A percentile compares a stretch with the other conserved stretches of the same genome.
Conservation (phyloP, 2,329 filamentous ascomycete species). For the Phialocephala sp. region DNA sequence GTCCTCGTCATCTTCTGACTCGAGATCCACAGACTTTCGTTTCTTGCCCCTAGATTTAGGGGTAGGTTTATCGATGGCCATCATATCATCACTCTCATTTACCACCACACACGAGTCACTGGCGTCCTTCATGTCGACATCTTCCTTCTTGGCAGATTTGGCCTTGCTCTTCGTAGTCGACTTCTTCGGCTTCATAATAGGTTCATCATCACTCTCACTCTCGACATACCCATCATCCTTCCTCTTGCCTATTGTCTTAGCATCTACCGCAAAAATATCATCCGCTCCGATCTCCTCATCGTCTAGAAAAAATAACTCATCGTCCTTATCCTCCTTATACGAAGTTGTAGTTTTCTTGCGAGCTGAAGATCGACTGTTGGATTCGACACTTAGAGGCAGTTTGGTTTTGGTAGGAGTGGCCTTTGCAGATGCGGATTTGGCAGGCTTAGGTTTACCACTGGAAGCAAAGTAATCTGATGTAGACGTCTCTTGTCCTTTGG, state of each 20-base stretch:
- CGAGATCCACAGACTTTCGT: slow-evolving; percentile 61
- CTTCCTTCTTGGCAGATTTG: slow-evolving; percentile 48
- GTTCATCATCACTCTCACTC: slow-evolving; percentile 71
- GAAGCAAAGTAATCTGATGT: slow-evolving; percentile 45
- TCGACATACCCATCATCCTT: slow-evolving; percentile 78
- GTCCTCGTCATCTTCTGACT: slow-evolving; percentile 62
- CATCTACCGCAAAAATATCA: slow-evolving; percentile 82
- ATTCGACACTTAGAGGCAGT: slow-evolving; percentile 28
- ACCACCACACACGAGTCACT: slow-evolving; percentile 41
- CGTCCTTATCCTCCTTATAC: slow-evolving; percentile 44
- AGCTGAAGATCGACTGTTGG: slow-evolving; percentile 36
- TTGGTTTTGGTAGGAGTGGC: slow-evolving; percentile 35
- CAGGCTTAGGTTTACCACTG: slow-evolving; percentile 37
- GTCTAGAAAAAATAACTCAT: slow-evolving; percentile 65
- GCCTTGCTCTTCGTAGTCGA: slow-evolving; percentile 43
- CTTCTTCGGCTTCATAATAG: slow-evolving; percentile 63
- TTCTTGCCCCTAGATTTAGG: slow-evolving; percentile 50
- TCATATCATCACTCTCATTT: slow-evolving; percentile 54
- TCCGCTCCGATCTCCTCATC: slow-evolving; percentile 79
- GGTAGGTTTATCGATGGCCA: slow-evolving; percentile 36
- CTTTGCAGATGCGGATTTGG: slow-evolving; percentile 37
- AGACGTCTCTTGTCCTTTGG: slow-evolving; percentile 43
- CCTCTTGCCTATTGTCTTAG: slow-evolving; percentile 64
- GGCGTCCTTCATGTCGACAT: slow-evolving; percentile 50
- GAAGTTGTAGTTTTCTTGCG: slow-evolving; percentile 37